A percentile compares a stretch with the other conserved stretches of the same genome.
Evolutionary conservation across 176 grass and related monocot genomes (phyloP).

Genomic region (Echinochloa phyllopogon): DNA sequence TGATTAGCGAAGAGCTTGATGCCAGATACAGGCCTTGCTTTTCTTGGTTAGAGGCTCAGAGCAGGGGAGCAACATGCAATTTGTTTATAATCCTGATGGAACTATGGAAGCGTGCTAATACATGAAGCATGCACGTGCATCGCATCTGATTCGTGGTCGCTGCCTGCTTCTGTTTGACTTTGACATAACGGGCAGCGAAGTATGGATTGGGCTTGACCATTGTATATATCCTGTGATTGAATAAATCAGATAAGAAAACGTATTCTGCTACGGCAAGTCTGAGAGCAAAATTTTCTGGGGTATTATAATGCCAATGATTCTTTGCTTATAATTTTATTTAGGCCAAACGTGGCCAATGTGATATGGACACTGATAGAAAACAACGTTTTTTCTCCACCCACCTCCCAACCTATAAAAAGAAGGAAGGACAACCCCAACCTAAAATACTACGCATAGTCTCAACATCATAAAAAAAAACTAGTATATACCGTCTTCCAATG

Average conservation of each 20-base stretch:
- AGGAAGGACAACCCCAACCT: no score
- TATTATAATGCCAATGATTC: not conserved
- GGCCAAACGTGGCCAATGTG: no score
- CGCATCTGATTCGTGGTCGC: not conserved
- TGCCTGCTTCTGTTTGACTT: not conserved
- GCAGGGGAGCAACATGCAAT: constrained; percentile 14
- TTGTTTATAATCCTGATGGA: not conserved
- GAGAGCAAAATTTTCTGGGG: not conserved
- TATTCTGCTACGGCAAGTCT: not conserved
- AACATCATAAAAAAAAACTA: no score
- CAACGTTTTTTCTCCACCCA: no score
- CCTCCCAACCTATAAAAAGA: no score
- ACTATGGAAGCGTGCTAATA: not conserved
- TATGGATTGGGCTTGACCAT: not conserved
- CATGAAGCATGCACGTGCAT: not conserved
- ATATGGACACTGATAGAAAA: not conserved
- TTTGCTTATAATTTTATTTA: no score
- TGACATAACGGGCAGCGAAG: not conserved
- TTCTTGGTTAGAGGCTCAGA: constrained; percentile 15
- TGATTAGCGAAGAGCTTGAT: not conserved
- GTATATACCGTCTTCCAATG: no score
- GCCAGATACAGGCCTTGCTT: not conserved
- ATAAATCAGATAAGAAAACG: no score
- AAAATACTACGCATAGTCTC: no score
- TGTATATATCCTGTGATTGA: no score